Base-by-base conservation (phyloP, 106 monocot genomes). In the Vanilla planifolia region DNA sequence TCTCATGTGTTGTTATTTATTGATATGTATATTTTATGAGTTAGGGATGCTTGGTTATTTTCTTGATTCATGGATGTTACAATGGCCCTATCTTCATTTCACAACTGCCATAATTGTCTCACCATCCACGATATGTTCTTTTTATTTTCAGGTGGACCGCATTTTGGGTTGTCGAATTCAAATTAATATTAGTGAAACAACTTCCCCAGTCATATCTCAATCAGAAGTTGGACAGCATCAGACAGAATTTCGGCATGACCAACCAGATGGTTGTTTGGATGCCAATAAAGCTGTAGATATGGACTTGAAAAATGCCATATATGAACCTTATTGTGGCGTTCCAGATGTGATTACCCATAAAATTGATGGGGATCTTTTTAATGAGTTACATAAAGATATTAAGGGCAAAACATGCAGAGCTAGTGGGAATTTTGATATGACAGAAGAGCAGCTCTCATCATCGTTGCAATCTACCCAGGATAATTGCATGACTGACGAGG, bases 141-240 rank as follows among this genome's bases (percentile, higher is more conserved):
- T 17, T 30, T 43, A 55, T 52, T 47, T 16, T 67, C 56, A 96
- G 96, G 96, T 96, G 77, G 84, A 96, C 56, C 86, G 96, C 24
- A 79, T 96, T 45, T 71, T 91, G 51, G 96, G 96, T 33, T 91
- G 96, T 66, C 80, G 91, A 29, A 32, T 91, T 21, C 79, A 68
- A 67, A 43, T 44, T 37, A 55, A n/a, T 67, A 2, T 50, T 16
- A 33, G 16, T 60, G 44, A 66, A 51, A 39, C 27, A 62, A 57
- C 42, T 14, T 52, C 41, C 44, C 33, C 59, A 16, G 22, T 26
- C 46, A 35, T 35, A 67, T 50, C 55, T 51, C 19, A 48, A n/a
- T 44, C 43, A 65, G 34, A 50, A 9, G 5, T 22, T 44, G 56
- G 29, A 17, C 64, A 34, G 21, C 8, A 14, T 41, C 20, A 23